Evolutionary conservation across 2,329 filamentous ascomycete genomes (phyloP).

Genomic region (Xylariaceae sp.): DNA sequence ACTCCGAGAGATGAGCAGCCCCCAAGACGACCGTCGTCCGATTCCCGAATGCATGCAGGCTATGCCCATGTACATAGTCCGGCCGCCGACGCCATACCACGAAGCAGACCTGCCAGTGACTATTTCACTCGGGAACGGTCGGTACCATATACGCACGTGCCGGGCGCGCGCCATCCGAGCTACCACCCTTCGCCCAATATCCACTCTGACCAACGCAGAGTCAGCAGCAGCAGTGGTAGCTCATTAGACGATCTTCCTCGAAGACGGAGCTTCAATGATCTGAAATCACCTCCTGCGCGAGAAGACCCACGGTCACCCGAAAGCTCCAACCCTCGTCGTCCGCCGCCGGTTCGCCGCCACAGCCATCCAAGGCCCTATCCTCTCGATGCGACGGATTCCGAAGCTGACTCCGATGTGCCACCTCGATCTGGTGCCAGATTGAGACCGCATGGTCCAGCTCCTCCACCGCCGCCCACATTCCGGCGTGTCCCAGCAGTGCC

Average conservation of each 20-base stretch:
- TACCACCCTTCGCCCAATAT: conserved; percentile 16
- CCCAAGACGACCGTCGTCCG: conserved; percentile 14
- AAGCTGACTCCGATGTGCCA: conserved; percentile 18
- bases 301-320: conserved; percentile 21
- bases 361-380: conserved; percentile 22
- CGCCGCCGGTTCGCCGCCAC: conserved; percentile 20
- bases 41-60: conserved; percentile 25
- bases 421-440: conserved; percentile 15
- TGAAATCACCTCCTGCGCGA: conserved; percentile 32
- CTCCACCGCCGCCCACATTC: conserved; percentile 15
- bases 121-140: conserved; percentile 35
- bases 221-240: conserved; percentile 31
- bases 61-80: conserved; percentile 27
- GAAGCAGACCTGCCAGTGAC: conserved; percentile 27
- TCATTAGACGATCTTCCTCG: conserved; percentile 38
- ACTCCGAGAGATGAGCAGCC: conserved; percentile 32
- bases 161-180: conserved; percentile 15
- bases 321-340: conserved; percentile 19
- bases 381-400: conserved; percentile 18
- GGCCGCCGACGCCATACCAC: conserved; percentile 12
- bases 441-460: conserved; percentile 12
- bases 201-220: conserved; percentile 17
- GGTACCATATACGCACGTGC: conserved; percentile 23
- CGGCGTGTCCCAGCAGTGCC: conserved; percentile 18
- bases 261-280: conserved; percentile 49